Conservation (phyloP, 441 rosid species). For the Erodium trifolium region DNA sequence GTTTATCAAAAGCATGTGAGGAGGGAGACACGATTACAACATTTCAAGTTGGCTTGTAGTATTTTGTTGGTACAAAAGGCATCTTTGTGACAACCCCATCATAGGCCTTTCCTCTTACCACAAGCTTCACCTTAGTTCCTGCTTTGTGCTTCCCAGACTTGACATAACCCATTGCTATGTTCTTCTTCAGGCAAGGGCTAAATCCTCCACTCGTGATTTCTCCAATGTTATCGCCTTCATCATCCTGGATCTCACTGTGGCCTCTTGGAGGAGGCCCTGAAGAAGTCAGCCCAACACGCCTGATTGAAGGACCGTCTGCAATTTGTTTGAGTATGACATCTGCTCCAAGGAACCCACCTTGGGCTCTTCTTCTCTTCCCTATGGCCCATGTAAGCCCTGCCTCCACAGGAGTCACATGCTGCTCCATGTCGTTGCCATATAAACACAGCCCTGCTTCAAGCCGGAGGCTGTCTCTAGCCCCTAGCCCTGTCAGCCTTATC, state of each 20-base stretch:
- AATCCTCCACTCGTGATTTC: conserved; percentile 97
- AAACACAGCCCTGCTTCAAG: conserved; percentile 89
- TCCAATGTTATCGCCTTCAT: conserved; percentile 60
- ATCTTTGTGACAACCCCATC: conserved; percentile 80
- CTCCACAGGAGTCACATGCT: conserved; percentile 76
- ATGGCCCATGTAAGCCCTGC: conserved; percentile 97
- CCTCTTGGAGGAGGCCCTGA: conserved; percentile 86
- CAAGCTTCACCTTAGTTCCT: conserved; percentile 68
- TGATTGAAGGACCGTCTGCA: conserved; percentile 64
- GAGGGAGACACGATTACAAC: conserved; percentile 6
- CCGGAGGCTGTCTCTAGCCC: conserved; percentile 91
- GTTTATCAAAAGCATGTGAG: conserved; percentile 11
- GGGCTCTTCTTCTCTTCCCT: conserved; percentile 85
- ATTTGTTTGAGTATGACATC: conserved; percentile 82
- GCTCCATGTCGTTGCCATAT: conserved; percentile 96
- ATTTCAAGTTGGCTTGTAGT: conserved; percentile 65
- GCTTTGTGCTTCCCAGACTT: conserved; percentile 81
- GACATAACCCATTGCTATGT: conserved; percentile 92
- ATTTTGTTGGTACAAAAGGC: conserved; percentile 90
- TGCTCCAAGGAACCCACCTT: conserved; percentile 89
- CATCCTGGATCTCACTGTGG: conserved; percentile 83
- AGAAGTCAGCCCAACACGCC: conserved; percentile 77
- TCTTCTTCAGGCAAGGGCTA: conserved; percentile 93
- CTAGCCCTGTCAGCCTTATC: conserved; percentile 80
- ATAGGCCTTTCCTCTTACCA: conserved; percentile 74